These are phyloP conservation scores for Fragaria ananassa DNA, from an alignment of 306 rosid species.

Conservation along the genomic window DNA sequence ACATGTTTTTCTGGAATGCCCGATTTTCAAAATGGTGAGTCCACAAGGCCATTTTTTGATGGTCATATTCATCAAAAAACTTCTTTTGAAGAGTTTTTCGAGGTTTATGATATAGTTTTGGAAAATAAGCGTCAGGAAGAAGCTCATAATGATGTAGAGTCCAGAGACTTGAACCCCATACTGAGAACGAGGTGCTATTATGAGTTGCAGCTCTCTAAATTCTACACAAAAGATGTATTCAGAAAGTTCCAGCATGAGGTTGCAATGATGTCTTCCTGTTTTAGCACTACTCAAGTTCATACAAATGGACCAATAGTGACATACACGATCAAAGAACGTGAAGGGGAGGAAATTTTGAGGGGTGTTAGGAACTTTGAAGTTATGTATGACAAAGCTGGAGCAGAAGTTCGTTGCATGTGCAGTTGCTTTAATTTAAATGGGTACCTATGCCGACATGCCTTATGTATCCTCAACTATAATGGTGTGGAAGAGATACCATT, in stretches of 20 bases:
- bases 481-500: slow-evolving; percentile 82
- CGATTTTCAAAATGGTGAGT: slow-evolving; percentile 48
- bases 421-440: slow-evolving; percentile 87
- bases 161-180: slow-evolving; percentile 47
- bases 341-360: slow-evolving; percentile 48
- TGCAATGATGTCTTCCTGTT: slow-evolving; percentile 68
- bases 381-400: slow-evolving; percentile 65
- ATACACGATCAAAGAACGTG: slow-evolving; percentile 62
- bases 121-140: slow-evolving; percentile 57
- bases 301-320: slow-evolving; percentile 58
- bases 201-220: slow-evolving; percentile 81
- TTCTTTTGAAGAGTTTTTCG: slow-evolving; percentile 71
- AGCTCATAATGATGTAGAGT: slow-evolving; percentile 68
- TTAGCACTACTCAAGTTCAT: slow-evolving; percentile 56
- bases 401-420: slow-evolving; percentile 78
- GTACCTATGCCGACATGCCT: slow-evolving; percentile 83
- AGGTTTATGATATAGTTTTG: slow-evolving; percentile 48
- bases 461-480: slow-evolving; percentile 70
- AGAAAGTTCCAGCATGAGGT: slow-evolving; percentile 81
- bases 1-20: slow-evolving; percentile 77
- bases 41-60: slow-evolving; percentile 49
- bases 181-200: slow-evolving; percentile 61
- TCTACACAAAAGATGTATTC: slow-evolving; percentile 67
- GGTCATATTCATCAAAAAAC: slow-evolving; percentile 66
- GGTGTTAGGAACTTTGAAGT: slow-evolving; percentile 62